These are phyloP conservation scores for Fusarium euwallaceae DNA, from an alignment of 2,329 filamentous ascomycete species.

Conservation along the genomic window DNA sequence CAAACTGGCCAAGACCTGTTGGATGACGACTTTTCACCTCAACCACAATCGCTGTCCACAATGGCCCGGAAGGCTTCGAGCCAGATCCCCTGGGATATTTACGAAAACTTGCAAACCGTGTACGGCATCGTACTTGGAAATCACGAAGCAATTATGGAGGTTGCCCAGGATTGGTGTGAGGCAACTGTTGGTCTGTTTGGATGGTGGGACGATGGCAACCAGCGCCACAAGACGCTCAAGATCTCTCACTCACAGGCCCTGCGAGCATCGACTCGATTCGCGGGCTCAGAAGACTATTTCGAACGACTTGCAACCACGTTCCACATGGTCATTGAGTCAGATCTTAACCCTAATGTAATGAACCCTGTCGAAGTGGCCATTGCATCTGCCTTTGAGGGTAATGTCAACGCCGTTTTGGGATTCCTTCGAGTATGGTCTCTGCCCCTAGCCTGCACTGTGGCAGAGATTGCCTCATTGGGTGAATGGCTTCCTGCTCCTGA, in stretches of 20 bases:
- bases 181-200: slow-evolving; percentile 84
- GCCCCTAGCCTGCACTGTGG: slow-evolving; percentile 80
- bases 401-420: slow-evolving; percentile 80
- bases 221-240: slow-evolving; percentile 56
- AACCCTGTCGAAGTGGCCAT: slow-evolving; percentile 84
- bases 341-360: slow-evolving; percentile 82
- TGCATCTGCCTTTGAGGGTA: slow-evolving; percentile 85
- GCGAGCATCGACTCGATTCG: slow-evolving; percentile 56
- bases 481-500: slow-evolving; percentile 77
- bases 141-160: slow-evolving; percentile 79
- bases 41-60: slow-evolving; percentile 70
- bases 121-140: slow-evolving; percentile 87
- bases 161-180: slow-evolving; percentile 92
- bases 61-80: slow-evolving; percentile 84
- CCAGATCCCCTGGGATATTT: slow-evolving; percentile 89
- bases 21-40: slow-evolving; percentile 53
- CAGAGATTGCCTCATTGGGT: slow-evolving; percentile 86
- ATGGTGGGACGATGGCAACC: slow-evolving; percentile 91
- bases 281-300: slow-evolving; percentile 76
- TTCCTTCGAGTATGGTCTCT: slow-evolving; percentile 86
- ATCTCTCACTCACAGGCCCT: slow-evolving; percentile 58
- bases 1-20: slow-evolving; percentile 52
- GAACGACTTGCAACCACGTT: slow-evolving; percentile 80
- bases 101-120: slow-evolving; percentile 83
- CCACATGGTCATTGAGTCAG: slow-evolving; percentile 74